Conservation (phyloP, 805 yeast species). For the Starmerella davenportii region DNA sequence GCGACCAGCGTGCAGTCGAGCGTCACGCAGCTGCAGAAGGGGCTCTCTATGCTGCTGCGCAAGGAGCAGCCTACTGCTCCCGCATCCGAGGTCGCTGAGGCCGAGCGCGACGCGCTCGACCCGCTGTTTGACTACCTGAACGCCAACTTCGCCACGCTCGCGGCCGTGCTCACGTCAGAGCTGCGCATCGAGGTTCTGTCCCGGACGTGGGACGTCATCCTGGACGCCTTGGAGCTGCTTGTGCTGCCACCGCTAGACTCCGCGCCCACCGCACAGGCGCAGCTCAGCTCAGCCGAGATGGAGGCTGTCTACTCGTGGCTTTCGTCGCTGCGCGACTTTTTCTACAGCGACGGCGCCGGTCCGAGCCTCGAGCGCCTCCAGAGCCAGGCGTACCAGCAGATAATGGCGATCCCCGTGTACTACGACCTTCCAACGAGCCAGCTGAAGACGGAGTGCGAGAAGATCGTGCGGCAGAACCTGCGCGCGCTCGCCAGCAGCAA, state of each 20-base stretch:
- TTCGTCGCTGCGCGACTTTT: constrained; percentile 49
- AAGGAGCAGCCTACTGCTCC: constrained; percentile 6
- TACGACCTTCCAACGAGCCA: constrained; percentile 35
- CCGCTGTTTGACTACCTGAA: constrained; percentile 64
- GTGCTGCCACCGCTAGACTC: constrained; percentile 49
- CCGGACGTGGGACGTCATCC: constrained; percentile 62
- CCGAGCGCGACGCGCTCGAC: constrained; percentile 44
- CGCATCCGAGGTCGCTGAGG: constrained; percentile 10
- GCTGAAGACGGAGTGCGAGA: constrained; percentile 41
- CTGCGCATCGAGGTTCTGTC: constrained; percentile 48
- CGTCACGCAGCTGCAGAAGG: constrained; percentile 16
- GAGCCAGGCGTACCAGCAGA: constrained; percentile 43
- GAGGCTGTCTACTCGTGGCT: constrained; percentile 60
- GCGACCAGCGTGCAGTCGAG: constrained; percentile 13
- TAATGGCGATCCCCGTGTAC: constrained; percentile 44
- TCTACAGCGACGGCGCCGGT: constrained; percentile 67
- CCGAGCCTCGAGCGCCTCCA: constrained; percentile 50
- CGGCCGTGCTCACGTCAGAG: constrained; percentile 37
- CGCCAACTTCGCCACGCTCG: constrained; percentile 46
- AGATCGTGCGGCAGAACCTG: constrained; percentile 35
- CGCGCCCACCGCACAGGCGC: constrained; percentile 20
- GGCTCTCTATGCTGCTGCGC: constrained; percentile 21
- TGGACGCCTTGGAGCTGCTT: constrained; percentile 50
- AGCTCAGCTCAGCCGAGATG: constrained; percentile 40
- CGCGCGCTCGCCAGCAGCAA: constrained; percentile 28